A percentile compares a stretch with the other conserved stretches of the same genome.
Evolutionary conservation across 2,329 filamentous ascomycete species (phyloP).

Genomic region (Aschersonia sp.): DNA sequence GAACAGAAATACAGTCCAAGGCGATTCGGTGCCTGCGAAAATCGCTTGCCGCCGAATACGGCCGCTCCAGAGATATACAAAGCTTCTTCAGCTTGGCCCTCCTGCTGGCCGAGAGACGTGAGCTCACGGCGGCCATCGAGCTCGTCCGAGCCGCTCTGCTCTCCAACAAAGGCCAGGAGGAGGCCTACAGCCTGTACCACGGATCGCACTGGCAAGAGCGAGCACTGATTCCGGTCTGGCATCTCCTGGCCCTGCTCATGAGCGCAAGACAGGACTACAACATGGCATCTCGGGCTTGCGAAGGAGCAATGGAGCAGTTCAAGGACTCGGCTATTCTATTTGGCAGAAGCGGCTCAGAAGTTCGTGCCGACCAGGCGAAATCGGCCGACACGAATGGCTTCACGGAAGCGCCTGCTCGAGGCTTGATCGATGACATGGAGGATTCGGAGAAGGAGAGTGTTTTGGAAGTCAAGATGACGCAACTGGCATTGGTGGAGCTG

Average conservation of each 20-base stretch:
- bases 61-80: constrained; percentile 54
- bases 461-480: constrained; percentile 92
- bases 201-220: constrained; percentile 47
- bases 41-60: constrained; percentile 53
- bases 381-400: constrained; percentile 24
- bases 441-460: constrained; percentile 73
- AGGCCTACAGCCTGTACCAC: constrained; percentile 26
- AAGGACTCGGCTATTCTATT: constrained; percentile 57
- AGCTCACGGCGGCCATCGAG: constrained; percentile 68
- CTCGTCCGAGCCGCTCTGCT: constrained; percentile 65
- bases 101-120: constrained; percentile 77
- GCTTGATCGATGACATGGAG: constrained; percentile 66
- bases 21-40: constrained; percentile 64
- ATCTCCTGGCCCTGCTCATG: constrained; percentile 72
- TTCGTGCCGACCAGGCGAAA: constrained; percentile 54
- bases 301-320: constrained; percentile 85
- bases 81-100: constrained; percentile 68
- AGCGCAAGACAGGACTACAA: constrained; percentile 76
- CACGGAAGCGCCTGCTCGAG: constrained; percentile 16
- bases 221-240: constrained; percentile 69
- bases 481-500: constrained; percentile 70
- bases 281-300: constrained; percentile 69
- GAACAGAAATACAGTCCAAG: constrained; percentile 60
- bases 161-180: constrained; percentile 34
- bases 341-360: constrained; percentile 41